phyloP scores from a whole-genome alignment of 202 grass and related monocot species.

The Bolboschoenoplectus hybrid region DNA sequence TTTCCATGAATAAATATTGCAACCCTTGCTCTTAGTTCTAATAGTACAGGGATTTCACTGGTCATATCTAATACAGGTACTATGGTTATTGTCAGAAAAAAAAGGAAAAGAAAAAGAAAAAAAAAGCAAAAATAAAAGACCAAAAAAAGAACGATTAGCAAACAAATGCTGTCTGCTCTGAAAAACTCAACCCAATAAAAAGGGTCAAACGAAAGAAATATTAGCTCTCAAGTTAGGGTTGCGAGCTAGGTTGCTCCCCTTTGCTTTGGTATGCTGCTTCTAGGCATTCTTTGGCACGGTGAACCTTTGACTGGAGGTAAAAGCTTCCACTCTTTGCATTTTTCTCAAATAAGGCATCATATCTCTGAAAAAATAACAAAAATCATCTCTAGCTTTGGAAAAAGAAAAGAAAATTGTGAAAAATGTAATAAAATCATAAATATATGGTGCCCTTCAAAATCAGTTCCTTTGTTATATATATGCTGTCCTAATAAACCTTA shows the following conservation, averaged over 20 bases:
- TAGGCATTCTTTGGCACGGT: conserved; percentile 84
- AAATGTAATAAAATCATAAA: conserved; percentile 6
- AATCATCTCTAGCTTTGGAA: neutral
- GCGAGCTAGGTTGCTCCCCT: conserved; percentile 26
- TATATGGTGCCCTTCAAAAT: neutral
- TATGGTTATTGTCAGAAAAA: conserved; percentile 34
- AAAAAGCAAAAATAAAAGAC: neutral
- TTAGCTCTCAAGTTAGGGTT: neutral
- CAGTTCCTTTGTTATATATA: neutral
- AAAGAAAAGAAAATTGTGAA: conserved; percentile 6
- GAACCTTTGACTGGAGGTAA: conserved; percentile 95
- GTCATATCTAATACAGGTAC: neutral
- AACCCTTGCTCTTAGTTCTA: conserved; percentile 19
- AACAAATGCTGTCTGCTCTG: conserved; percentile 20
- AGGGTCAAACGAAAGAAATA: neutral
- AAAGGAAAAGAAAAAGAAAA: neutral
- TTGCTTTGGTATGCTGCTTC: conserved; percentile 55
- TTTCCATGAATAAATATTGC: neutral
- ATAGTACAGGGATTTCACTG: conserved; percentile 11
- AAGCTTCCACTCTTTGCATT: conserved; percentile 92
- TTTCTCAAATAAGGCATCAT: conserved; percentile 82
- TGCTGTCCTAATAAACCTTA: neutral
- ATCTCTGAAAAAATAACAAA: conserved; percentile 59
- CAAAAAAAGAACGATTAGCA: neutral
- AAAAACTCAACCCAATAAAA: conserved; percentile 16